Evolutionary conservation across 495 filamentous ascomycete genomes (phyloP), one percentile per base, ranked within the genome.

Genomic region (Xylaria telfairii): DNA sequence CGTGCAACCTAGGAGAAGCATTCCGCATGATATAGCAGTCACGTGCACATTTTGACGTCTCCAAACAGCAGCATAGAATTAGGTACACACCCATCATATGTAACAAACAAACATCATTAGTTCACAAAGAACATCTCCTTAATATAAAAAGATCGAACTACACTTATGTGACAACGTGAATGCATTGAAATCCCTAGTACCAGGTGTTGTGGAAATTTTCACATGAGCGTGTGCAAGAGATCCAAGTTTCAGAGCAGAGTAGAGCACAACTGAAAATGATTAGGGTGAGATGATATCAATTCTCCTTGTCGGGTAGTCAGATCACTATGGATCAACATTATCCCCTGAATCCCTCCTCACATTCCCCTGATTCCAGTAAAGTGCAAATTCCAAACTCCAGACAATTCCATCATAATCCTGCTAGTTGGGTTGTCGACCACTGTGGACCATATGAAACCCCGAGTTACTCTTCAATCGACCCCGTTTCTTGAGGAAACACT

Each of bases 241-340:
- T 54, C 26, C 2, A 17, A 17, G 49, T 24, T 54, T 1, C 24
- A 54, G 51, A 12, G 30, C 24, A 54, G 51, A 12, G 30, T 21
- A 30, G 30, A 30, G 0, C 17, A 26, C 26, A 30, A 26, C 26
- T 28, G 51, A 5, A 54, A 12, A 54, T 10, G 17, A 0, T 34
- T 21, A 21, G 56, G 13, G 10, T 39, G 21, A 17, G 59, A 28
- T 21, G 21, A 15, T 42, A 62, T 62, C 57, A 62, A 42, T 62
- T 41, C 37, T 41, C 19, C 34, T 42, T 17, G 37, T 62, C 3
- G n/a, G 28, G 37, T 28, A 41, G 59, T 62, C n/a, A 42, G 59
- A 62, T 42, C 21, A 62, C n/a, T 24, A 42, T 26, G 21, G 59
- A 62, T 42, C 59, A 62, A 62, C 59, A 2, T 41, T 15, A 42